These are phyloP conservation scores for Pythium biforme DNA, from an alignment of 352 stramenopile species.

Conservation along the genomic window DNA sequence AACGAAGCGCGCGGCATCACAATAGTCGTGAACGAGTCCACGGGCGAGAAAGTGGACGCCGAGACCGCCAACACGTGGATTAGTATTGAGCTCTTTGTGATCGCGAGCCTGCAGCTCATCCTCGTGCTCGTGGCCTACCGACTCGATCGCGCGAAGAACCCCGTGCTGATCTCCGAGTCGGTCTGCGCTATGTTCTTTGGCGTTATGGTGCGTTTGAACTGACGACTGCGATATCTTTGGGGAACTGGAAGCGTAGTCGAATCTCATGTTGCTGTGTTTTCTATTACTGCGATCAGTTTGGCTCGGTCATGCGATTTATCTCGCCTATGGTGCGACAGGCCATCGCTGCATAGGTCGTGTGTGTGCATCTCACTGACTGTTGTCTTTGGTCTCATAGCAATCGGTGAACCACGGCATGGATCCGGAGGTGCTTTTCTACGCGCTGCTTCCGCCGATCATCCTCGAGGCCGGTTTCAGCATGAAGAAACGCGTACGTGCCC, in stretches of 20 bases:
- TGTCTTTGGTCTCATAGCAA: conserved; percentile 36
- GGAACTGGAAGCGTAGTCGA: background rate
- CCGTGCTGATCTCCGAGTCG: conserved; percentile 78
- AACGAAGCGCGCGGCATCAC: conserved; percentile 23
- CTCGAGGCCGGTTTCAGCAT: conserved; percentile 86
- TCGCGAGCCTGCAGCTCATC: conserved; percentile 77
- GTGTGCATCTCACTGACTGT: background rate
- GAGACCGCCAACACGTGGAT: conserved; percentile 43
- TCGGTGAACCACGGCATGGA: conserved; percentile 81
- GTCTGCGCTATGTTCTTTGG: conserved; percentile 83
- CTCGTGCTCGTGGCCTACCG: conserved; percentile 83
- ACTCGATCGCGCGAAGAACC: conserved; percentile 61
- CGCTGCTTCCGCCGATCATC: conserved; percentile 80
- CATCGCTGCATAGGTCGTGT: background rate
- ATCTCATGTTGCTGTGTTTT: background rate
- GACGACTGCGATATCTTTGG: background rate
- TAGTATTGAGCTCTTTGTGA: conserved; percentile 73
- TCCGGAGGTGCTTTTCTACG: conserved; percentile 82
- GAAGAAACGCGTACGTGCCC: conserved; percentile 75
- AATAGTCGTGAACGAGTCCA: conserved; percentile 23
- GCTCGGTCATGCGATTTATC: conserved; percentile 68
- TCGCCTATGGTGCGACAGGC: conserved; percentile 55
- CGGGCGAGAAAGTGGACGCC: conserved; percentile 29
- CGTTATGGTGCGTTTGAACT: conserved; percentile 47
- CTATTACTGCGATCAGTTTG: conserved; percentile 49